A percentile compares a stretch with the other conserved stretches of the same genome.
Conservation (phyloP, 2,329 filamentous ascomycete genomes). For the Stachybotrys chlorohalonatus region DNA sequence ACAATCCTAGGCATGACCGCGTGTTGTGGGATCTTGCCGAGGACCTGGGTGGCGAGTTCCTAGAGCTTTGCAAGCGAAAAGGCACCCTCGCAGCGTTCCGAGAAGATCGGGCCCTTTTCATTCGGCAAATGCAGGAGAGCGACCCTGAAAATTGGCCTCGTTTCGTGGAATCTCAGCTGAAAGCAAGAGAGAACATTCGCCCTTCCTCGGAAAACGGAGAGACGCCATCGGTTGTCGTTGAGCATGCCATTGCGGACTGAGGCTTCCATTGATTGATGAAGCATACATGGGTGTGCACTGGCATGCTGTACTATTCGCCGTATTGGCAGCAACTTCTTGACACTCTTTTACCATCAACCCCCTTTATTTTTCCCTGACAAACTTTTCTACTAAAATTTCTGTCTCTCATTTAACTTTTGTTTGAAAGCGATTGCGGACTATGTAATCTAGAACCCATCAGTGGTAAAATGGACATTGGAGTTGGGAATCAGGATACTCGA, state of each 20-base stretch:
- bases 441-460: not conserved
- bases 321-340: no score
- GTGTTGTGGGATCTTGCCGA: conserved; percentile 55
- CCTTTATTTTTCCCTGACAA: not conserved
- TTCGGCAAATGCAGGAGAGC: conserved; percentile 41
- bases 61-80: conserved; percentile 44
- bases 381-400: not conserved
- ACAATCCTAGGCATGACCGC: conserved; percentile 39
- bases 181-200: conserved; percentile 44
- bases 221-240: conserved; percentile 16
- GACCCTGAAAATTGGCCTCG: conserved; percentile 59
- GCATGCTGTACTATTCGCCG: not conserved
- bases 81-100: conserved; percentile 55
- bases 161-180: conserved; percentile 54
- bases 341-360: not conserved
- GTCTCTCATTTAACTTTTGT: not conserved
- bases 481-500: not conserved
- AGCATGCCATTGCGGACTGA: conserved; percentile 33
- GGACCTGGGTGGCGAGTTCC: conserved; percentile 50
- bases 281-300: not conserved
- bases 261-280: not conserved
- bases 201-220: conserved; percentile 14
- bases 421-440: not conserved
- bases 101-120: conserved; percentile 43
- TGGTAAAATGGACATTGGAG: not conserved